These are phyloP conservation scores for Thozetella sp. DNA, from an alignment of 495 filamentous ascomycete species.

Conservation along the genomic window DNA sequence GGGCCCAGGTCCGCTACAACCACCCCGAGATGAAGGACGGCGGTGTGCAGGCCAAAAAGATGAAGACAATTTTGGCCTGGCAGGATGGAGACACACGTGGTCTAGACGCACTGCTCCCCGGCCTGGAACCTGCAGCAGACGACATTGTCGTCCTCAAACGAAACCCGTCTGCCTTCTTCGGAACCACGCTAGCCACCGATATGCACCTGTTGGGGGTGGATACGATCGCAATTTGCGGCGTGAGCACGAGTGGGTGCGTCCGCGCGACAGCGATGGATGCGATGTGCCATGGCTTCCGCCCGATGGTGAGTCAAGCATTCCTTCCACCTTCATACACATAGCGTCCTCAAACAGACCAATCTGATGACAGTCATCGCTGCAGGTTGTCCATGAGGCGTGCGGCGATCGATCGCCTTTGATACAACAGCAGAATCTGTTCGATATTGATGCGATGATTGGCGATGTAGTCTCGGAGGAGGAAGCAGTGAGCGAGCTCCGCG, in stretches of 20 bases:
- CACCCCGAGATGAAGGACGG: slow-evolving; percentile 30
- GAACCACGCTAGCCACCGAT: slow-evolving; percentile 28
- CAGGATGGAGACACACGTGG: slow-evolving; percentile 32
- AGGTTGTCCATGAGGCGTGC: not conserved
- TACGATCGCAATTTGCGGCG: slow-evolving; percentile 36
- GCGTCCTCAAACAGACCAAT: too few species aligned
- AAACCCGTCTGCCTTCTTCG: slow-evolving; percentile 36
- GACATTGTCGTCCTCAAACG: slow-evolving; percentile 32
- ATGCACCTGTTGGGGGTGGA: slow-evolving; percentile 29
- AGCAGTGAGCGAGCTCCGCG: not conserved
- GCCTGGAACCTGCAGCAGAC: slow-evolving; percentile 24
- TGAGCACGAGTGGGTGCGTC: slow-evolving; percentile 36
- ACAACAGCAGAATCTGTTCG: slow-evolving; percentile 8
- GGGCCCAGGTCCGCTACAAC: slow-evolving; percentile 17
- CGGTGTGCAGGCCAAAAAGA: slow-evolving; percentile 25
- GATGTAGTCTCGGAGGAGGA: slow-evolving; percentile 7
- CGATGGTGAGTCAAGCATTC: not conserved
- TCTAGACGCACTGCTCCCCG: slow-evolving; percentile 23
- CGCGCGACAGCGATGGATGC: slow-evolving; percentile 34
- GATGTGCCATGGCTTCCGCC: slow-evolving; percentile 8
- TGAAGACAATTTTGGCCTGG: slow-evolving; percentile 29
- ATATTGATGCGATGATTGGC: slow-evolving; percentile 19
- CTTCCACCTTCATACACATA: too few species aligned
- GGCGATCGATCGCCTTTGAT: slow-evolving; percentile 3
- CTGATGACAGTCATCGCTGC: not conserved